phyloP scores from a whole-genome alignment of 163 green algal species.

The Smithsoniella earleae region DNA sequence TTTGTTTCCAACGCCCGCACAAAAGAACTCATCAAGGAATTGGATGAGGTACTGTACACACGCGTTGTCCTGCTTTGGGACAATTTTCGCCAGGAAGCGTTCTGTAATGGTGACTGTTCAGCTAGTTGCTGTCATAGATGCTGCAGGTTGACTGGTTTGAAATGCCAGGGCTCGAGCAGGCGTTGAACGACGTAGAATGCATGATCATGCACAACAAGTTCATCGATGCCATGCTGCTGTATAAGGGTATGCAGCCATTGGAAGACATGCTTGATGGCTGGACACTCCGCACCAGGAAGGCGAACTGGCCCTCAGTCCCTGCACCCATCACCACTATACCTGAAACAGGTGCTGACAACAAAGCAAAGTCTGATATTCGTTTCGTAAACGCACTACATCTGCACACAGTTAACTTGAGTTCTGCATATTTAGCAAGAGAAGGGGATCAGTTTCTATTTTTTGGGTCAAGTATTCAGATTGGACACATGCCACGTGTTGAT shows the following conservation, averaged over 20 bases:
- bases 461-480: too few relatives aligned
- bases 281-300: slow-evolving; percentile 4
- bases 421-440: background rate
- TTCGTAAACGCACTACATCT: background rate
- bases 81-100: background rate
- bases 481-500: too few relatives aligned
- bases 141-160: too few relatives aligned
- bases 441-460: too few relatives aligned
- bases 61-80: background rate
- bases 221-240: slow-evolving; percentile 60
- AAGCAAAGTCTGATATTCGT: too few relatives aligned
- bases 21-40: too few relatives aligned
- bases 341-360: too few relatives aligned
- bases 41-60: too few relatives aligned
- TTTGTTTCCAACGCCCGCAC: too few relatives aligned
- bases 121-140: too few relatives aligned
- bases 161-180: slow-evolving; percentile 45
- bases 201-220: slow-evolving; percentile 60
- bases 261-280: slow-evolving; percentile 27
- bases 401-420: background rate
- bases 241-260: slow-evolving; percentile 40
- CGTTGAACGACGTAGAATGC: slow-evolving; percentile 56
- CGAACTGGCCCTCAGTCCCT: too few relatives aligned
- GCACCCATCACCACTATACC: too few relatives aligned
- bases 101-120: background rate